Evolutionary conservation across 108 stramenopile species (phyloP), one percentile per base, ranked within the genome.

Genomic region (Pseudonitzschia pungens): DNA sequence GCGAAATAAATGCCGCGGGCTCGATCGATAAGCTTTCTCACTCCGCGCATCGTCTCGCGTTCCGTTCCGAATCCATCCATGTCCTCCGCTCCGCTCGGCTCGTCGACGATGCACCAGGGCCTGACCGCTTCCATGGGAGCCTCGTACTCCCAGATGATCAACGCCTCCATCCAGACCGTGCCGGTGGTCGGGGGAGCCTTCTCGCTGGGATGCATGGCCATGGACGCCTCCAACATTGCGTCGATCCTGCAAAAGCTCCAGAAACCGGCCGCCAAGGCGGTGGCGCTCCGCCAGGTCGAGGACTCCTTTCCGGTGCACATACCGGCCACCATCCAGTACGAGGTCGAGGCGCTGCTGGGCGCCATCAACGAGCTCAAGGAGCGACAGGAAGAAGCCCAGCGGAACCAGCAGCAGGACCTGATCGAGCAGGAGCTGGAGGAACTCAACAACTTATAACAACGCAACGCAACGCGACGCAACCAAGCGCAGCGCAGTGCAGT

Each of bases 161-260:
- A 55, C 52, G 67, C 70, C 11, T 51, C 70, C 51, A 66, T 78
- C 33, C 71, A 72, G 67, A 51, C 60, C 0, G 43, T 78, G 60
- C 77, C 77, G 0, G 71, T 78, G 11, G 77, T 78, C 10, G 77
- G 77, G 9, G 77, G 70, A 22, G 77, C 77, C 24, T 78, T 78
- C 60, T 70, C 71, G 0, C 65, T 78, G 22, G 70, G 70, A 0
- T 78, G 70, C 41, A 78, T 78, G 77, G 77, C 77, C 22, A 78
- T 78, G 77, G 77, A 78, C 56, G 77, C 77, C 9, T 64, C 52
- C 31, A 72, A 68, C 15, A 72, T 78, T 26, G 75, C 75, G 1
- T 32, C 65, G 7, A 67, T 33, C 31, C 41, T 76, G 1, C 59
- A 59, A 10, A 48, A 55, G 24, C 48, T 76, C 32, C 45, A 60